Evolutionary conservation across 2,329 filamentous ascomycete genomes (phyloP).

Genomic region (Hypoxylon sp.): DNA sequence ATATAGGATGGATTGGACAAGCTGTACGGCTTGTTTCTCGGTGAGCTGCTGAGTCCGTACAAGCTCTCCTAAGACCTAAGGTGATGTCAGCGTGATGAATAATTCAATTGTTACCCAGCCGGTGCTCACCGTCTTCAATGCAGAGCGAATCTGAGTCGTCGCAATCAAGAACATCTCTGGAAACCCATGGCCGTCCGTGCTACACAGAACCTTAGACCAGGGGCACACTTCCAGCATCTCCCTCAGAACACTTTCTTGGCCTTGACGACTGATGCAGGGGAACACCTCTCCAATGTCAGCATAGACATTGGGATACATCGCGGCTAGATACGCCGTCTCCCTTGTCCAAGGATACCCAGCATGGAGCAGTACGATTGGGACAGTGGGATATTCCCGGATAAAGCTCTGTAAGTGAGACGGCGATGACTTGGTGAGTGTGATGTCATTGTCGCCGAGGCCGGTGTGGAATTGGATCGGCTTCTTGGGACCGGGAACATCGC

Average conservation of each 20-base stretch:
- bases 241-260: constrained; percentile 78
- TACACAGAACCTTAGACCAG: constrained; percentile 82
- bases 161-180: constrained; percentile 84
- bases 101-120: too few relatives aligned
- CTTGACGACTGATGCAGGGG: constrained; percentile 81
- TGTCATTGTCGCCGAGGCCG: constrained; percentile 84
- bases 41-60: constrained; percentile 75
- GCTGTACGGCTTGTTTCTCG: constrained; percentile 71
- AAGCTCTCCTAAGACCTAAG: constrained; percentile 75
- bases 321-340: constrained; percentile 83
- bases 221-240: constrained; percentile 83
- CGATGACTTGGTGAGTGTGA: constrained; percentile 77
- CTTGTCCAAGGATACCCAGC: constrained; percentile 85
- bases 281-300: constrained; percentile 89
- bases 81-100: constrained; percentile 14
- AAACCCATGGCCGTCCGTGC: constrained; percentile 84
- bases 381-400: constrained; percentile 76
- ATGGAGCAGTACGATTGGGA: constrained; percentile 84
- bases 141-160: constrained; percentile 79
- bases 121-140: constrained; percentile 72
- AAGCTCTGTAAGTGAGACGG: constrained; percentile 82
- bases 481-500: constrained; percentile 61
- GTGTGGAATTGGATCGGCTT: constrained; percentile 90
- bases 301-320: constrained; percentile 83
- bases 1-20: constrained; percentile 80